These are phyloP conservation scores for Camellia oleifera DNA, from an alignment of 179 eudicot species.

Conservation along the genomic window DNA sequence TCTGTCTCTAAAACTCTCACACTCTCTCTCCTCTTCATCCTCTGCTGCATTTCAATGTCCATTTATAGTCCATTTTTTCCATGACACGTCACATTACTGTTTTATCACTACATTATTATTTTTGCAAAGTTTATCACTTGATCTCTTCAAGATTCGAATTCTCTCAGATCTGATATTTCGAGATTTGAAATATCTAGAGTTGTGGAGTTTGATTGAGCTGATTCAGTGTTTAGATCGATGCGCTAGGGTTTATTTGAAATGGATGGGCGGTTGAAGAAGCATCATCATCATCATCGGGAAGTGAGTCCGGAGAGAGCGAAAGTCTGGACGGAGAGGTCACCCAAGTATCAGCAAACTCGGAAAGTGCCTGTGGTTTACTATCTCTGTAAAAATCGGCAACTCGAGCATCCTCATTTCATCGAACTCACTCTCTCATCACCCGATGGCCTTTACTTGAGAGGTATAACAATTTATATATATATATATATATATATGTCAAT, in stretches of 20 bases:
- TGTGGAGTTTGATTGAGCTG: neutral
- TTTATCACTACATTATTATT: neutral
- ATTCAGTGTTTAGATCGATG: slow-evolving; percentile 4
- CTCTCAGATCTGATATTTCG: neutral
- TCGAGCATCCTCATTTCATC: slow-evolving; percentile 86
- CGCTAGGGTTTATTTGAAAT: slow-evolving; percentile 20
- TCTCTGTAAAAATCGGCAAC: slow-evolving; percentile 77
- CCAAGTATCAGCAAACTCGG: slow-evolving; percentile 55
- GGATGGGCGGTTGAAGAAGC: slow-evolving; percentile 74
- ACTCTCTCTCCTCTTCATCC: neutral
- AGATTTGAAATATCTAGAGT: neutral
- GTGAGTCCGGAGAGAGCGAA: slow-evolving; percentile 90
- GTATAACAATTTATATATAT: slow-evolving; percentile 24
- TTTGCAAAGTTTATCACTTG: neutral
- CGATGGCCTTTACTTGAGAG: slow-evolving; percentile 83
- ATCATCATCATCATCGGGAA: slow-evolving; percentile 25
- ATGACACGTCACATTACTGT: neutral
- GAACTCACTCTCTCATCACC: slow-evolving; percentile 68
- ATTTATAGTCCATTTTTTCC: neutral
- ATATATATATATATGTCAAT: neutral
- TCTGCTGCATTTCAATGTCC: neutral
- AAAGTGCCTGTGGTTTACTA: slow-evolving; percentile 87
- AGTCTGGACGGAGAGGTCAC: slow-evolving; percentile 86
- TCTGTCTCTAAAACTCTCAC: neutral
- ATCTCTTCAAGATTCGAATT: too few species aligned